Conservation (phyloP, 805 yeast genomes). For the Torulaspora franciscae region DNA sequence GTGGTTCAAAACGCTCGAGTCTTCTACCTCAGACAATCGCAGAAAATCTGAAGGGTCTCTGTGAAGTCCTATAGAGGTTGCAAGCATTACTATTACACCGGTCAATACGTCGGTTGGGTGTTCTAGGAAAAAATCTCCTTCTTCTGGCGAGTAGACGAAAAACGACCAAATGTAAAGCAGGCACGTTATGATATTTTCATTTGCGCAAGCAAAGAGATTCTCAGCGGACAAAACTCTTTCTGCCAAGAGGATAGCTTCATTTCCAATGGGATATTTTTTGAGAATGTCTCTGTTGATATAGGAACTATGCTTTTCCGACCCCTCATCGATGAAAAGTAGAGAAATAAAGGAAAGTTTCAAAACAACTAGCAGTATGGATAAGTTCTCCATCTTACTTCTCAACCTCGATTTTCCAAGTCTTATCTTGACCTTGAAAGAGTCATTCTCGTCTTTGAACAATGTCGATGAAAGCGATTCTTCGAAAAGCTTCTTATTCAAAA, state of each 20-base stretch:
- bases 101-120: conserved; percentile 35
- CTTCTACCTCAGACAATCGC: conserved; percentile 21
- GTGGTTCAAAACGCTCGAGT: conserved; percentile 25
- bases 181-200: conserved; percentile 32
- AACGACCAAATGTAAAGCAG: conserved; percentile 34
- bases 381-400: conserved; percentile 29
- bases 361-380: conserved; percentile 26
- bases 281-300: conserved; percentile 18
- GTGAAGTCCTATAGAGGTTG: conserved; percentile 34
- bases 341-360: conserved; percentile 32
- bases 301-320: conserved; percentile 9
- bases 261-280: conserved; percentile 26
- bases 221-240: conserved; percentile 30
- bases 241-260: conserved; percentile 26
- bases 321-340: conserved; percentile 18
- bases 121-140: conserved; percentile 33
- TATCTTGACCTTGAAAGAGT: conserved; percentile 22
- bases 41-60: conserved; percentile 33
- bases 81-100: conserved; percentile 30
- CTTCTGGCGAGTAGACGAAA: conserved; percentile 34
- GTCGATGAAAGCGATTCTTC: conserved; percentile 29
- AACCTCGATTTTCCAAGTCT: conserved; percentile 27
- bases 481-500: conserved; percentile 27
- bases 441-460: conserved; percentile 17
- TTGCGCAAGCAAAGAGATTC: conserved; percentile 32